Base-by-base conservation (phyloP, 805 yeast species). In the Myxozyma udenii region DNA sequence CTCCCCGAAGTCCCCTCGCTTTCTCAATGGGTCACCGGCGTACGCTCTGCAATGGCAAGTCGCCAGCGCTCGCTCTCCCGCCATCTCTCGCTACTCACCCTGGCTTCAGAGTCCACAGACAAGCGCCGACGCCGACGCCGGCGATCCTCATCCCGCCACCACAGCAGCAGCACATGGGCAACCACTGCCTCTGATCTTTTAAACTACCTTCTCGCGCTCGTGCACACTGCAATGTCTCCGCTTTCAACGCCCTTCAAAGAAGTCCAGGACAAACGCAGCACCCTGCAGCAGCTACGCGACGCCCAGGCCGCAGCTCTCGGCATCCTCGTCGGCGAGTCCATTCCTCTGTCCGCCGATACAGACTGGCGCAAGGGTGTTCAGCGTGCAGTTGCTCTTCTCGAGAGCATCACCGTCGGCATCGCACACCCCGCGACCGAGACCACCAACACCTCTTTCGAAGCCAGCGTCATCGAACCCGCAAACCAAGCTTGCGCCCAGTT, bases 251-350 rank as follows among this genome's bases (percentile, higher is more conserved):
- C 45, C n/a, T 46, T 53, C 30, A 47, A 52, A 25, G 64, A 61
- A 25, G 54, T 58, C 11, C 53, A 55, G 28, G 14, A 40, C 3
- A 58, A 58, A 36, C 55, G 51, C 24, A 44, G 44, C 21, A 41
- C 45, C 23, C 45, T 61, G 22, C 41, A 40, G 28, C 41, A 37
- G 14, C 44, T 61, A 9, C 55, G 62, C 4, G 56, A 57, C 25
- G 26, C 56, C n/a, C 64, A 61, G 33, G 47, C 64, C 9, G 46
- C 62, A 2, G 53, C 59, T 3, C 49, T 61, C 16, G 64, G 64
- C 22, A 41, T 53, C 21, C 48, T 61, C 7, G 61, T 61, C 4
- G 61, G 56, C 16, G 57, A 52, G 19, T 47, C 47, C 32, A 37
- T 55, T 30, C 19, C 39, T n/a, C 44, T 56, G 4, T 35, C 45